A percentile compares a stretch with the other conserved stretches of the same genome.
Evolutionary conservation across 768 basidiomycete species (phyloP).

Genomic region (Boletus rubroflammeus): DNA sequence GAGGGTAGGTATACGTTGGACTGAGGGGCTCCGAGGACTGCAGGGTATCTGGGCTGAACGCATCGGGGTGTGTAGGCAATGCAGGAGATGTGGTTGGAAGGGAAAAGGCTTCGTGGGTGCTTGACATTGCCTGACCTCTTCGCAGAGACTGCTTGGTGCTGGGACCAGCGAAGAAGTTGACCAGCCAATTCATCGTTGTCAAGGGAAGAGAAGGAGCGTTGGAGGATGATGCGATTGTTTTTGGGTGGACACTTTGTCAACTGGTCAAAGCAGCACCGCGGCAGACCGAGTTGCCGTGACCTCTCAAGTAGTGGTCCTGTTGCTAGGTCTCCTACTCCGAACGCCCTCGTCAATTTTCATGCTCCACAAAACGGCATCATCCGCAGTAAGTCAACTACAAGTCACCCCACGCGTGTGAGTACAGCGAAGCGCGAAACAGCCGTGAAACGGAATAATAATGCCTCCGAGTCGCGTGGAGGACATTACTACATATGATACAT

Average conservation of each 20-base stretch:
- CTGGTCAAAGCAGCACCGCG: slow-evolving; percentile 7
- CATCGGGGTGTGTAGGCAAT: slow-evolving; percentile 50
- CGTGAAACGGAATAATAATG: neutral
- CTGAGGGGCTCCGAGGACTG: slow-evolving; percentile 47
- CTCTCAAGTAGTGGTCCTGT: neutral
- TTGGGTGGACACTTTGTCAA: slow-evolving; percentile 7
- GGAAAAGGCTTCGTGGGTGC: slow-evolving; percentile 86
- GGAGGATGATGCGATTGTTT: slow-evolving; percentile 1
- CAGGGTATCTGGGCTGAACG: slow-evolving; percentile 54
- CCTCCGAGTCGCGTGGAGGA: neutral
- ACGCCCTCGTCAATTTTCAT: slow-evolving; percentile 6
- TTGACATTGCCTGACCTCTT: slow-evolving; percentile 65
- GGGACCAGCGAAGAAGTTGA: slow-evolving; percentile 59
- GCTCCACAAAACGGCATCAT: slow-evolving; percentile 17
- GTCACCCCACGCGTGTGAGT: slow-evolving; percentile 1
- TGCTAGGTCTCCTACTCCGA: neutral
- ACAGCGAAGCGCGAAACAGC: neutral
- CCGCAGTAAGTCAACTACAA: slow-evolving; percentile 8
- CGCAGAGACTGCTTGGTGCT: slow-evolving; percentile 46
- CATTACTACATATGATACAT: neutral
- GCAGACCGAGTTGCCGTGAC: neutral
- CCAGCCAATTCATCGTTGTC: slow-evolving; percentile 67
- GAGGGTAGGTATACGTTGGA: slow-evolving; percentile 75
- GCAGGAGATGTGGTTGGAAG: slow-evolving; percentile 72
- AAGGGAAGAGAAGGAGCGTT: slow-evolving; percentile 7